Base-by-base conservation (phyloP, 371 early-diverging fungal species). In the Mucor lusitanicus region DNA sequence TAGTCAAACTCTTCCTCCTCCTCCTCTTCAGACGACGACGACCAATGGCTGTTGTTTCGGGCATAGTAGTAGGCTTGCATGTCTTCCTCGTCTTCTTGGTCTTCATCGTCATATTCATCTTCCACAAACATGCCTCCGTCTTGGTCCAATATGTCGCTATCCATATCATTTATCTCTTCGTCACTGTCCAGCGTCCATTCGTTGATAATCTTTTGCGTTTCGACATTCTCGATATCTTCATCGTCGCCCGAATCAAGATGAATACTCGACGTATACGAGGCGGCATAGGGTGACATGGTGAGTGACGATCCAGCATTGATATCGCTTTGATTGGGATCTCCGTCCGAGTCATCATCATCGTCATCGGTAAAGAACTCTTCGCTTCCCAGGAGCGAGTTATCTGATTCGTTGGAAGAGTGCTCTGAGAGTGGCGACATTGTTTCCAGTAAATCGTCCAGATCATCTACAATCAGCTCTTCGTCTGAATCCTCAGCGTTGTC, bases 231-330 rank as follows among this genome's bases (percentile, higher is more conserved):
- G 19, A 79, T 69, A 46, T 78, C 75, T 25, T 79, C 81, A 60
- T 79, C 79, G 28, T 81, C 83, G 9, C 76, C 84, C 3, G 78
- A 81, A 56, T 79, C 81, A 23, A 83, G 73, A 46, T 78, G 79
- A 6, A 73, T 71, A 59, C 77, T 78, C 0, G 77, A 75, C 2
- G 71, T 64, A 37, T 53, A 63, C 7, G 63, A 68, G 6, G 68
- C 68, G 9, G 70, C 19, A 61, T 70, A 63, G 27, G 70, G 64
- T 11, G 68, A 74, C 19, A 23, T 61, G n/a, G 19, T 44, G 9
- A 60, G 7, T 23, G 60, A 59, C 0, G 61, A 42, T 27, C 23
- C 32, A 30, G 53, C 17, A 23, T 39, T 56, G 4, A 40, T 6
- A 39, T 62, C 60, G 6, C 63, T 54, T 8, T 32, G 61, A 3